Evolutionary conservation across 441 rosid species (phyloP).

Genomic region (Biscutella laevigata): DNA sequence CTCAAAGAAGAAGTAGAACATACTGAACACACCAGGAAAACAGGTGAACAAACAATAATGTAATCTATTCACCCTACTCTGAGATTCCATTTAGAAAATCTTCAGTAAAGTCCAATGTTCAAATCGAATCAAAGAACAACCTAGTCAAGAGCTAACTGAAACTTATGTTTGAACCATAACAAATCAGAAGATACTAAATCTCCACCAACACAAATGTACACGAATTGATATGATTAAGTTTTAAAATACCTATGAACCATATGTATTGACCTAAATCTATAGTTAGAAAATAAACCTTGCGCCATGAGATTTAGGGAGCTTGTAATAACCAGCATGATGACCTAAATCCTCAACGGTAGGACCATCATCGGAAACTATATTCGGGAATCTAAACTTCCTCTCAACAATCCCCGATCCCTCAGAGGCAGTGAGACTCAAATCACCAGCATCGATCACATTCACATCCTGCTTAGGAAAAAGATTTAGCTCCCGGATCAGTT

Average conservation of each 20-base stretch:
- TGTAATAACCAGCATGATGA: conserved; percentile 89
- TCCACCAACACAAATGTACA: background rate
- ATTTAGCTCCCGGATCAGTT: conserved; percentile 72
- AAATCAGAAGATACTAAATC: background rate
- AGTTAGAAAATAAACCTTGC: conserved; percentile 43
- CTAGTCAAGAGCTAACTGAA: conserved; percentile 3
- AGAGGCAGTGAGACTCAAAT: background rate
- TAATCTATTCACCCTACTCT: background rate
- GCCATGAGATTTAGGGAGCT: conserved; percentile 63
- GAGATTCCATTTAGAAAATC: background rate
- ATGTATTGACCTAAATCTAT: background rate
- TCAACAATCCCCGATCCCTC: conserved; percentile 41
- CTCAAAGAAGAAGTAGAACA: conserved; percentile 95
- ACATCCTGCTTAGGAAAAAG: conserved; percentile 65
- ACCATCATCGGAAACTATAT: conserved; percentile 25
- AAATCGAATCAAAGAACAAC: background rate
- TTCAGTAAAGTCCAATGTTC: background rate
- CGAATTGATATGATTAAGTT: too few relatives aligned
- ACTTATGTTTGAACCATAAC: background rate
- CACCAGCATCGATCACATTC: conserved; percentile 38
- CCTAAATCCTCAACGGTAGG: conserved; percentile 58
- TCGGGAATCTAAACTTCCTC: conserved; percentile 61
- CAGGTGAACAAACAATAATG: background rate
- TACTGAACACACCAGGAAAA: conserved; percentile 35
- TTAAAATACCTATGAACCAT: background rate